phyloP scores from a whole-genome alignment of 257 asterid genomes.

The Rubia yunnanensis region DNA sequence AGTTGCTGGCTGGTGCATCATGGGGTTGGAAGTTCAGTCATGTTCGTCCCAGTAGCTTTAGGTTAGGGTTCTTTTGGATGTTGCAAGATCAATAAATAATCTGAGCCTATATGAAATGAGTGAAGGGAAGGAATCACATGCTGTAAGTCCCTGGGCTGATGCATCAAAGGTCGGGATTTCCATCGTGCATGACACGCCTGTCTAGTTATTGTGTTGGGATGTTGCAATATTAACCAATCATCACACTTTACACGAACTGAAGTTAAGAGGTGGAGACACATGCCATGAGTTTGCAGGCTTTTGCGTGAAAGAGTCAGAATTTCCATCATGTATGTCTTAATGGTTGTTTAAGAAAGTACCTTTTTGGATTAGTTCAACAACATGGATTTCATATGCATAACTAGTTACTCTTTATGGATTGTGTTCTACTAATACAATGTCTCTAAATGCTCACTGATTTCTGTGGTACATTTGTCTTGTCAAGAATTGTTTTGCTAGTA shows the following conservation, averaged over 20 bases:
- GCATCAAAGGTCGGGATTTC: neutral
- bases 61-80: no score
- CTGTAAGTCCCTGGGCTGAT: neutral
- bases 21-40: no score
- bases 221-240: neutral
- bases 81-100: no score
- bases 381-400: neutral
- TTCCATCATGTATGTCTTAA: neutral
- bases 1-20: no score
- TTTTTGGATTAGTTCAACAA: neutral
- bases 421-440: neutral
- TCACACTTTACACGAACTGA: neutral
- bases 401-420: neutral
- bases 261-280: neutral
- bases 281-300: neutral
- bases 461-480: neutral
- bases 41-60: no score
- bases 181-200: neutral
- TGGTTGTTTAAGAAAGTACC: neutral
- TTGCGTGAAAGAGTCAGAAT: neutral
- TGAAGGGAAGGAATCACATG: neutral
- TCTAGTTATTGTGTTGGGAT: neutral
- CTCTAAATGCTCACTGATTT: neutral
- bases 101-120: neutral
- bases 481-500: neutral